A percentile compares a stretch with the other conserved stretches of the same genome.
These are phyloP conservation scores for Glomus cerebriforme DNA, from an alignment of 192 early-diverging fungal genomes.

Conservation along the genomic window DNA sequence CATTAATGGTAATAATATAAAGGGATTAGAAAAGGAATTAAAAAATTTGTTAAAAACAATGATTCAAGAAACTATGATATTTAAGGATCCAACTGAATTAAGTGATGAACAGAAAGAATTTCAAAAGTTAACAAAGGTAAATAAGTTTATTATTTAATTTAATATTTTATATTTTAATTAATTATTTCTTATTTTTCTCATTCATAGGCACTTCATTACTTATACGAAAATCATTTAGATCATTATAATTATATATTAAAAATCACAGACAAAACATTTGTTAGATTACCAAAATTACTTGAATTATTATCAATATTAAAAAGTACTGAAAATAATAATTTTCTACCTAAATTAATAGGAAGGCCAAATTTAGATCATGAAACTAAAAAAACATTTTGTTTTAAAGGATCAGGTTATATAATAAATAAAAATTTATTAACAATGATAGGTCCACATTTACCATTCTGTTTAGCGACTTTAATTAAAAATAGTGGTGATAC, in stretches of 20 bases:
- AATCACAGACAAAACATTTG: slow-evolving; percentile 19
- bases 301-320: not conserved
- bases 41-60: slow-evolving; percentile 7
- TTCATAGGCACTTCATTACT: slow-evolving; percentile 8
- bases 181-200: not conserved
- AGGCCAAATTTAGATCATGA: not conserved
- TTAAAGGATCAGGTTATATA: slow-evolving; percentile 9
- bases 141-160: not conserved
- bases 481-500: not conserved
- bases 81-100: slow-evolving; percentile 1
- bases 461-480: slow-evolving; percentile 10
- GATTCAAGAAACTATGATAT: slow-evolving; percentile 11
- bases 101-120: slow-evolving; percentile 3
- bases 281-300: slow-evolving; percentile 13
- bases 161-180: not conserved
- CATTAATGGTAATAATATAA: not conserved
- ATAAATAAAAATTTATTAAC: slow-evolving; percentile 19
- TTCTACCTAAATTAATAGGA: slow-evolving; percentile 13
- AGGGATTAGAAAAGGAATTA: not conserved
- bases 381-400: slow-evolving; percentile 16
- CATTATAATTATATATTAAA: slow-evolving; percentile 29
- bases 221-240: slow-evolving; percentile 23
- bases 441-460: slow-evolving; percentile 22
- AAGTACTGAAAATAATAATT: not conserved
- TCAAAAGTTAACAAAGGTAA: slow-evolving; percentile 16